Conservation (phyloP, 163 green algal genomes). For the Chlamydomonas reinhardtii region DNA sequence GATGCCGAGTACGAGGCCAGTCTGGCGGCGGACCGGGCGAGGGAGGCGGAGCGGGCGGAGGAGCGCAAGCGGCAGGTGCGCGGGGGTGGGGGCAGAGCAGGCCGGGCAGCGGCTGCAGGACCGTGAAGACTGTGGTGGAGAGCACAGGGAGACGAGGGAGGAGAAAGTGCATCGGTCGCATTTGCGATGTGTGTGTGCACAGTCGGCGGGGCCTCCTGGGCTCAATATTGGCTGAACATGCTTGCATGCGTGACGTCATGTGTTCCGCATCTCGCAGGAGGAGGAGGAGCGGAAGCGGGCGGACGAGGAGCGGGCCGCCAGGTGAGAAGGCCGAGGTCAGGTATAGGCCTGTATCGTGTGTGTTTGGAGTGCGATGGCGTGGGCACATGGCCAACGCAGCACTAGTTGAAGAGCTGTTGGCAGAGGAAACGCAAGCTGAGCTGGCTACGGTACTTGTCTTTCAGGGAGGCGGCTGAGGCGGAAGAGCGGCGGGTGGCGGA, state of each 20-base stretch:
- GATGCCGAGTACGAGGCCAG: slow-evolving; percentile 66
- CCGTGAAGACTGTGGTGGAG: no score
- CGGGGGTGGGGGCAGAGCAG: neutral
- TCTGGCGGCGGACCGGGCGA: slow-evolving; percentile 60
- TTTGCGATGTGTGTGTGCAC: neutral
- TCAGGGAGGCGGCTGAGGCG: slow-evolving; percentile 33
- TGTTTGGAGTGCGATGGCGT: no score
- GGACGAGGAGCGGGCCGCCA: slow-evolving; percentile 10
- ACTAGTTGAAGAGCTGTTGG: no score
- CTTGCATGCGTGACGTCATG: no score
- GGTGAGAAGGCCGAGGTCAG: neutral
- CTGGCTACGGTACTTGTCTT: no score
- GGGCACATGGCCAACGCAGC: no score
- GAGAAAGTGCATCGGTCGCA: no score
- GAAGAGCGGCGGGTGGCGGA: slow-evolving; percentile 48
- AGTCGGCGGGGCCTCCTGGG: neutral
- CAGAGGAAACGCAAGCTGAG: no score
- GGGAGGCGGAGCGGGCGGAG: slow-evolving; percentile 56
- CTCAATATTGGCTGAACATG: no score
- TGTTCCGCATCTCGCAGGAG: slow-evolving; percentile 11
- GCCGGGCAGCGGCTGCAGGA: slow-evolving; percentile 12
- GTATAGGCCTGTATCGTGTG: no score
- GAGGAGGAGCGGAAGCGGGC: slow-evolving; percentile 35
- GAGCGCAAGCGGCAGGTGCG: slow-evolving; percentile 48
- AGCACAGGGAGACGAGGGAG: no score